A percentile compares a stretch with the other conserved stretches of the same genome.
These are phyloP conservation scores for Barnettozyma populi DNA, from an alignment of 805 yeast genomes.

Conservation along the genomic window DNA sequence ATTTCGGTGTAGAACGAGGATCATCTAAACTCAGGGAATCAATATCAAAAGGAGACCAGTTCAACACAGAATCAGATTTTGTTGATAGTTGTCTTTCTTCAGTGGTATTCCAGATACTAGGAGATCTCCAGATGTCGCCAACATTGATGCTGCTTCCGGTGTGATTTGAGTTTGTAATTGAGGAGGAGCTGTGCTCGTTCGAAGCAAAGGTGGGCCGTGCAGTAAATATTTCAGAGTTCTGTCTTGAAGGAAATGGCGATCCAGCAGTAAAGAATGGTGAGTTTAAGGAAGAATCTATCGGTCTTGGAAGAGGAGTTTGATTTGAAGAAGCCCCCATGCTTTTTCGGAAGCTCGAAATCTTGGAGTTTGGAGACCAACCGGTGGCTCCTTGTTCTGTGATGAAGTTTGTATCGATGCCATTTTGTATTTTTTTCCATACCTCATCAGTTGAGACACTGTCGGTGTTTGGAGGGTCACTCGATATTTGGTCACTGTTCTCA, in stretches of 20 bases:
- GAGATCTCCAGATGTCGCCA: conserved; percentile 17
- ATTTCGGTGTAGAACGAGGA: conserved; percentile 1
- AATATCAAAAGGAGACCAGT: conserved; percentile 24
- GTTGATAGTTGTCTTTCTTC: conserved; percentile 24
- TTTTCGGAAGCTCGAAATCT: conserved; percentile 24
- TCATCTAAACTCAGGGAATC: conserved; percentile 19
- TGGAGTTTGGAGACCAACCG: conserved; percentile 22
- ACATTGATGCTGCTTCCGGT: background rate
- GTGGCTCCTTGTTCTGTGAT: background rate
- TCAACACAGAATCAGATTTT: conserved; percentile 23
- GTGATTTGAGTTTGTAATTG: background rate
- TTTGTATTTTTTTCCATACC: conserved; percentile 3
- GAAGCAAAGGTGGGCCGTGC: conserved; percentile 2
- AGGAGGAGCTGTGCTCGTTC: background rate
- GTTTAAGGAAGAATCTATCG: conserved; percentile 11
- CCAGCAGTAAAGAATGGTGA: conserved; percentile 8
- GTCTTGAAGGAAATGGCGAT: conserved; percentile 11
- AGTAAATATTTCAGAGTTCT: conserved; percentile 9
- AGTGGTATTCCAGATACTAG: conserved; percentile 21
- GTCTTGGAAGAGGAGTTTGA: conserved; percentile 21
- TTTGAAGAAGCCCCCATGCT: conserved; percentile 14
- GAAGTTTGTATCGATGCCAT: conserved; percentile 8
- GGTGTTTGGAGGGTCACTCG: background rate
- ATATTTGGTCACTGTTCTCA: background rate
- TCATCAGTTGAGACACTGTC: background rate